Conservation (phyloP, 345 rosid species). For the Rhizophora mangle region DNA sequence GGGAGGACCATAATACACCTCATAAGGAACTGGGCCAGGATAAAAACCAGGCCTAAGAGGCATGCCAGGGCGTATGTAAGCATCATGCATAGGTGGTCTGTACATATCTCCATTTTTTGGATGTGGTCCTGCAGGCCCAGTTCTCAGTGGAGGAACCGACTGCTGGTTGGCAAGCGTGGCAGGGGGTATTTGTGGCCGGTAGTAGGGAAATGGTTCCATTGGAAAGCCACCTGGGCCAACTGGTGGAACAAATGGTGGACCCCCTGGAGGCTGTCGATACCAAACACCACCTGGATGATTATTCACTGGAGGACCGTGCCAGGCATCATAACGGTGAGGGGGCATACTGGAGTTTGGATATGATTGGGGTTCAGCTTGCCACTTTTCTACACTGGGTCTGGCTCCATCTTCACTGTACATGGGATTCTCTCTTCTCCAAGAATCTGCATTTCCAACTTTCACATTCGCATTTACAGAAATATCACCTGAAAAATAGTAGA, state of each 20-base stretch:
- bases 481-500: constrained; percentile 34
- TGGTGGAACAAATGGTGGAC: constrained; percentile 71
- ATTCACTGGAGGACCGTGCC: constrained; percentile 81
- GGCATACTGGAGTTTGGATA: constrained; percentile 55
- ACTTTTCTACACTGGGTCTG: constrained; percentile 52
- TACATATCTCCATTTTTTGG: constrained; percentile 65
- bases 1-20: constrained; percentile 81
- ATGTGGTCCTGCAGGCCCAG: constrained; percentile 75
- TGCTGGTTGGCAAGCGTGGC: constrained; percentile 47
- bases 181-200: constrained; percentile 63
- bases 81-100: constrained; percentile 77
- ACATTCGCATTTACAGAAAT: constrained; percentile 36
- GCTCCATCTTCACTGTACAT: constrained; percentile 55
- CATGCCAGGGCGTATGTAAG: constrained; percentile 73
- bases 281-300: constrained; percentile 83
- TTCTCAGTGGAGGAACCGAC: constrained; percentile 54
- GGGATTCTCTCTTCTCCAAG: constrained; percentile 72
- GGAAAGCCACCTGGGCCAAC: constrained; percentile 79
- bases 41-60: constrained; percentile 85
- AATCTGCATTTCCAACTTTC: constrained; percentile 37
- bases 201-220: constrained; percentile 80
- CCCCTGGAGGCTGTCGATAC: constrained; percentile 86
- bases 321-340: constrained; percentile 67
- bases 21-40: constrained; percentile 70
- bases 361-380: constrained; percentile 60